Base-by-base conservation (phyloP, 169 alveolate genomes). In the Plasmodium yoelii region DNA sequence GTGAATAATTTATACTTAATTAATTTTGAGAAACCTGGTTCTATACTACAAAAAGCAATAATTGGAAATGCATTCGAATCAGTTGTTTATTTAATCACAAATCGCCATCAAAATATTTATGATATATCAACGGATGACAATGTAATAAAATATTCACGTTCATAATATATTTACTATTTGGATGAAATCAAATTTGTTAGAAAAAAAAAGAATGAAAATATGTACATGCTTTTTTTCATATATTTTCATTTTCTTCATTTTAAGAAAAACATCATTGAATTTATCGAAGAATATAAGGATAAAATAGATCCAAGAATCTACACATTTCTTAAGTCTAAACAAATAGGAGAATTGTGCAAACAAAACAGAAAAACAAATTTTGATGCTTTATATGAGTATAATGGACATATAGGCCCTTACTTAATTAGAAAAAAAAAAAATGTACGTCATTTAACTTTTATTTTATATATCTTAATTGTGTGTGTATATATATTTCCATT, bases 41-140 rank as follows among this genome's bases (percentile, higher is more conserved):
- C 82, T 24, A 39, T 26, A 18, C 10, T 80, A 57, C 90, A 80
- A 15, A 80, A 80, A 51, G 90, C 90, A 5, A 55, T 80, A 4
- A 64, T 80, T 80, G 90, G 90, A 46, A 80, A 80, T 55, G 75
- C 90, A 1, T 80, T 65, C 61, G 90, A 80, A 46, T 70, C 90
- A 44, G 75, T 65, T 55, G 72, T 51, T 24, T 80, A 64, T 70
- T 69, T 80, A 22, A 70, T 65, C 13, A 3, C 51, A 3, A 68
- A 80, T 13, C 59, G 51, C 0, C 72, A 26, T 46, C 90, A 80
- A 51, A 80, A 55, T 67, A 46, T 80, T 9, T 59, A 65, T 24
- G 90, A 80, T 59, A 55, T 80, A 12, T 49, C 72, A 42, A 80
- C 90, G 55, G 80, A 80, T 55, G 80, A 65, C 26, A 65, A 65